phyloP scores from a whole-genome alignment of 257 asterid genomes.

The Striga asiatica region DNA sequence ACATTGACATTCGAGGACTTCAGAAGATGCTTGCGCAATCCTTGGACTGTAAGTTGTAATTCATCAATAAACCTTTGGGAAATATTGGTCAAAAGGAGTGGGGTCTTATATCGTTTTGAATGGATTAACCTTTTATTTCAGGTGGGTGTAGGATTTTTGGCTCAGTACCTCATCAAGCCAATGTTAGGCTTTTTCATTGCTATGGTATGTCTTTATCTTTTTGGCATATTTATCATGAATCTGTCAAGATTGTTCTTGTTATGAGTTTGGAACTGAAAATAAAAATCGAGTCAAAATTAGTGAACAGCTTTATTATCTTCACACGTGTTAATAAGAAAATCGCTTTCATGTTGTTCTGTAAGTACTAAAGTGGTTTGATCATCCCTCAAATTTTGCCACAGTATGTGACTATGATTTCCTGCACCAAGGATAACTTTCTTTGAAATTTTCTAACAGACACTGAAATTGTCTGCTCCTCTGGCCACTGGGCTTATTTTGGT shows the following conservation, averaged over 20 bases:
- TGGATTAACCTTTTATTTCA: slow-evolving; percentile 19
- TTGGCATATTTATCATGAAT: background rate
- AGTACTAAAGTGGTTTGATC: background rate
- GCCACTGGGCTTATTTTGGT: slow-evolving; percentile 98
- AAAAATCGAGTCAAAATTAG: too few species aligned
- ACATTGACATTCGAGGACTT: slow-evolving; percentile 91
- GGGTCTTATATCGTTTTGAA: slow-evolving; percentile 8
- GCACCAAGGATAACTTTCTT: slow-evolving; percentile 3
- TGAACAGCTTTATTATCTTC: background rate
- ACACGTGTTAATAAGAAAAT: background rate
- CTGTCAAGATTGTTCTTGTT: background rate
- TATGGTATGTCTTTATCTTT: slow-evolving; percentile 39
- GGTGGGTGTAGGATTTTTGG: slow-evolving; percentile 95
- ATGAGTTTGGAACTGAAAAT: background rate
- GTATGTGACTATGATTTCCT: slow-evolving; percentile 14
- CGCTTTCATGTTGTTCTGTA: background rate
- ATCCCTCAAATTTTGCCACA: background rate
- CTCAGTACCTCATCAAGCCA: slow-evolving; percentile 84
- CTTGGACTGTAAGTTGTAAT: slow-evolving; percentile 78
- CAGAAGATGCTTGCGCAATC: slow-evolving; percentile 83
- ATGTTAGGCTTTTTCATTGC: slow-evolving; percentile 76
- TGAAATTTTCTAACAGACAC: slow-evolving; percentile 36
- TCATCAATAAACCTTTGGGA: slow-evolving; percentile 6
- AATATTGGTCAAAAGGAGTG: slow-evolving; percentile 1
- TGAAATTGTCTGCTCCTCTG: slow-evolving; percentile 90